A percentile compares a stretch with the other conserved stretches of the same genome.
These are phyloP conservation scores for Aspergillus fischeri DNA, from an alignment of 2,329 filamentous ascomycete species.

Conservation along the genomic window DNA sequence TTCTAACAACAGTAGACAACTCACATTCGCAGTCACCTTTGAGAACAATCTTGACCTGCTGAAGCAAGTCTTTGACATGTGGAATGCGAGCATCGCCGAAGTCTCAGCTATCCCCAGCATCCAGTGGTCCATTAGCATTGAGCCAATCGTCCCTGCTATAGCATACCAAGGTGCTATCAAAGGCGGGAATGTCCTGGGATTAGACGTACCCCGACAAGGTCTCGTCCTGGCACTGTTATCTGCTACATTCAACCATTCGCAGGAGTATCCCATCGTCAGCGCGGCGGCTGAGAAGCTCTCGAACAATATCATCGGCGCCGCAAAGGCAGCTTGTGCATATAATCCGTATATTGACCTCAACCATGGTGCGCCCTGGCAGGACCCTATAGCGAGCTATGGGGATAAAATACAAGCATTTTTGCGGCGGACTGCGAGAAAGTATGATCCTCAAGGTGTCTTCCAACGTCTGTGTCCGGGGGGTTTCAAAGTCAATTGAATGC, in stretches of 20 bases:
- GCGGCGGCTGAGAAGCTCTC: background rate
- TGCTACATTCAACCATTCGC: too few relatives aligned
- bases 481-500: background rate
- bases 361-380: background rate
- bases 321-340: background rate
- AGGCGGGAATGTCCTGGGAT: background rate
- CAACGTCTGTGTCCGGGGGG: background rate
- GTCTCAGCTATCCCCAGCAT: too few relatives aligned
- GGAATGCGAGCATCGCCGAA: too few relatives aligned
- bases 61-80: too few relatives aligned
- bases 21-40: too few relatives aligned
- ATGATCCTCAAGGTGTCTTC: background rate
- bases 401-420: background rate
- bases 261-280: too few relatives aligned
- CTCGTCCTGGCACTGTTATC: too few relatives aligned
- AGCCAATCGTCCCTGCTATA: background rate
- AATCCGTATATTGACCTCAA: background rate
- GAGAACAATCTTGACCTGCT: background rate
- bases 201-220: background rate
- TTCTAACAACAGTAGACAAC: too few relatives aligned
- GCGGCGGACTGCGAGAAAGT: background rate
- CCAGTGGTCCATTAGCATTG: background rate
- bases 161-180: background rate
- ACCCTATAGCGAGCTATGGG: background rate
- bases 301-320: background rate